These are phyloP conservation scores for Cyclotella sp. DNA, from an alignment of 108 stramenopile species.

Conservation along the genomic window DNA sequence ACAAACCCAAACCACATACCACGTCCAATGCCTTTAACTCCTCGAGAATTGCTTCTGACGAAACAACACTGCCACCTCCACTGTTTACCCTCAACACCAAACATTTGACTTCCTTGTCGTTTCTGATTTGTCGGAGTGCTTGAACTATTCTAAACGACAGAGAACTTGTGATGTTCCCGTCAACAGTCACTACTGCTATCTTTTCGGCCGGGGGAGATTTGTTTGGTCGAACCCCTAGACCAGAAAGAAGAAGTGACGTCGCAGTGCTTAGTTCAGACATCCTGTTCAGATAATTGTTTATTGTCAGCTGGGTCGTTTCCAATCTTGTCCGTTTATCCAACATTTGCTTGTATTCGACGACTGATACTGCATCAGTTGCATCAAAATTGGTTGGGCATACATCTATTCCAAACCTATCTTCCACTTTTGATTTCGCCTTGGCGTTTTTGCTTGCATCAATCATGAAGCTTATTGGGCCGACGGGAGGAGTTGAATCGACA, in stretches of 20 bases:
- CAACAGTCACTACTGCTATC: slow-evolving; percentile 68
- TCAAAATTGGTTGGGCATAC: slow-evolving; percentile 33
- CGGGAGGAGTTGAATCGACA: slow-evolving; percentile 58
- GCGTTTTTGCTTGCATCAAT: slow-evolving; percentile 47
- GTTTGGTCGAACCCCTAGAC: slow-evolving; percentile 23
- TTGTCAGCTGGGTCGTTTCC: slow-evolving; percentile 25
- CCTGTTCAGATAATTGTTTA: slow-evolving; percentile 26
- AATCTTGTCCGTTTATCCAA: slow-evolving; percentile 40
- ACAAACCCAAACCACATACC: slow-evolving; percentile 22
- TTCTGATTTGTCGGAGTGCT: slow-evolving; percentile 62
- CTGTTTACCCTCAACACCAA: slow-evolving; percentile 76
- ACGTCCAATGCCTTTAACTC: slow-evolving; percentile 62
- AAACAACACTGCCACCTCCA: slow-evolving; percentile 70
- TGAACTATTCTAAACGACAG: slow-evolving; percentile 54
- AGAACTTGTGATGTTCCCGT: slow-evolving; percentile 61
- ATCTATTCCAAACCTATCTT: slow-evolving; percentile 34
- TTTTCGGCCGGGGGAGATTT: slow-evolving; percentile 40
- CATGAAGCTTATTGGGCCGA: slow-evolving; percentile 62
- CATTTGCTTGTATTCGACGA: slow-evolving; percentile 37
- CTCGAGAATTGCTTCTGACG: slow-evolving; percentile 78
- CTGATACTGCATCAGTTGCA: slow-evolving; percentile 31
- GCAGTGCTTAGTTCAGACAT: slow-evolving; percentile 47
- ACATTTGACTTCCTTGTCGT: slow-evolving; percentile 59
- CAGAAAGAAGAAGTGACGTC: slow-evolving; percentile 38
- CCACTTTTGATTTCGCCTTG: slow-evolving; percentile 36